Conservation (phyloP, 345 rosid genomes). For the Linum trigynum region DNA sequence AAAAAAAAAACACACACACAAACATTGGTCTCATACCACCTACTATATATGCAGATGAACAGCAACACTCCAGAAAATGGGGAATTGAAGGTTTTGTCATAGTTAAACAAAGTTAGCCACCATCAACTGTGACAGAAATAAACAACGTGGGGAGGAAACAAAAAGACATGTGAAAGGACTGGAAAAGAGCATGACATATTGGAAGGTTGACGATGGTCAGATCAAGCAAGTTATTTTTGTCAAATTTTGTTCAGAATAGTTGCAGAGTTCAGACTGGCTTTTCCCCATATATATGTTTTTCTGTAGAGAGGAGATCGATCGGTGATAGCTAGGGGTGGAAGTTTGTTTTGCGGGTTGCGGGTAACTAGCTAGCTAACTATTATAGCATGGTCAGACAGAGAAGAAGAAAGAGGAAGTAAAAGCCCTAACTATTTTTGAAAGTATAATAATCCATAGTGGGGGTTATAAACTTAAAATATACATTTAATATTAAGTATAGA, state of each 20-base stretch:
- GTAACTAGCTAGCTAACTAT: too few relatives aligned
- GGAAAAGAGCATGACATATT: not conserved
- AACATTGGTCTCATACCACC: too few relatives aligned
- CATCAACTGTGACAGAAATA: too few relatives aligned
- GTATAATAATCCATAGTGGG: not conserved
- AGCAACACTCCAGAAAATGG: too few relatives aligned
- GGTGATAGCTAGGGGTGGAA: too few relatives aligned
- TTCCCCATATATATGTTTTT: not conserved
- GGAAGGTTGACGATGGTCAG: not conserved
- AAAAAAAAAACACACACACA: too few relatives aligned
- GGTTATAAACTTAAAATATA: too few relatives aligned
- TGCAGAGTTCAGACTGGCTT: conserved; percentile 22
- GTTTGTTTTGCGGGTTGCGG: not conserved
- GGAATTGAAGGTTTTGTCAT: too few relatives aligned
- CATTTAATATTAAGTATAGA: not conserved
- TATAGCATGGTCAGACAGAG: conserved; percentile 32
- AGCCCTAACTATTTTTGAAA: conserved; percentile 25
- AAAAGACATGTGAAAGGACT: not conserved
- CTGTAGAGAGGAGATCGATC: not conserved
- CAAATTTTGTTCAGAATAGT: conserved; percentile 13
- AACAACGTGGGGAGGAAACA: not conserved
- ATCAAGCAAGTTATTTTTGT: not conserved
- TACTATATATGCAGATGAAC: too few relatives aligned
- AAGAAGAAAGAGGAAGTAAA: not conserved
- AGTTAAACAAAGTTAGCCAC: too few relatives aligned